Conservation (phyloP, 441 rosid genomes). For the Rhodomyrtus psidioides region DNA sequence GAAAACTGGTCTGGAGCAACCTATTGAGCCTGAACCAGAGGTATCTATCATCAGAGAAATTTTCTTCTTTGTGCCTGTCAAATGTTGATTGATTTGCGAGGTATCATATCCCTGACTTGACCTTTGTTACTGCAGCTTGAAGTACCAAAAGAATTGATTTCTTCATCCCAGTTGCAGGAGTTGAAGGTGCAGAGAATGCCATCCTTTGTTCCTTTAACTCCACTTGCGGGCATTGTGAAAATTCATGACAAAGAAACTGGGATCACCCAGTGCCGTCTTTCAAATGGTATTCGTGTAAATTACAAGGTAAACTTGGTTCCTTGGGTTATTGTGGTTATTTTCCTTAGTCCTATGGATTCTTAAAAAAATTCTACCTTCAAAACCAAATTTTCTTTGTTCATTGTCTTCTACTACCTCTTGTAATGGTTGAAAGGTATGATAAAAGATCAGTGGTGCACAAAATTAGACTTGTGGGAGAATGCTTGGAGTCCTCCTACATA, state of each 20-base stretch:
- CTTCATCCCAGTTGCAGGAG: slow-evolving; percentile 62
- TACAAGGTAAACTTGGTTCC: slow-evolving; percentile 18
- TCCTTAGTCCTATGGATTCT: not conserved
- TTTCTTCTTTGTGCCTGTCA: slow-evolving; percentile 8
- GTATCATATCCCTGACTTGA: slow-evolving; percentile 12
- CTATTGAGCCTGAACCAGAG: slow-evolving; percentile 99
- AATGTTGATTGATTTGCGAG: slow-evolving; percentile 1
- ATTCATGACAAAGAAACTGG: slow-evolving; percentile 83
- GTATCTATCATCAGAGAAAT: slow-evolving; percentile 25
- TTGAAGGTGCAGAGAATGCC: slow-evolving; percentile 61
- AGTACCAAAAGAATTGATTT: slow-evolving; percentile 90
- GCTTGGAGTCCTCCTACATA: not conserved
- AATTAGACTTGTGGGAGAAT: not conserved
- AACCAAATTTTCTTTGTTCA: not conserved
- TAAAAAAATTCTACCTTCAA: not conserved
- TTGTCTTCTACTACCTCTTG: not conserved
- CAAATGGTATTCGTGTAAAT: slow-evolving; percentile 91
- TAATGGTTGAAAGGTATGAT: not conserved
- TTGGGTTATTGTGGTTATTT: slow-evolving; percentile 33
- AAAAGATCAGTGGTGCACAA: not conserved
- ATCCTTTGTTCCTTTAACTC: slow-evolving; percentile 47
- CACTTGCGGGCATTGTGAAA: slow-evolving; percentile 42
- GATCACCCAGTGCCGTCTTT: slow-evolving; percentile 76
- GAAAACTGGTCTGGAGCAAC: slow-evolving; percentile 69
- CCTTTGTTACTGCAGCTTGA: slow-evolving; percentile 65